Evolutionary conservation across 345 rosid species (phyloP), one percentile per base, ranked within the genome.

Genomic region (Eutrema heterophyllum): DNA sequence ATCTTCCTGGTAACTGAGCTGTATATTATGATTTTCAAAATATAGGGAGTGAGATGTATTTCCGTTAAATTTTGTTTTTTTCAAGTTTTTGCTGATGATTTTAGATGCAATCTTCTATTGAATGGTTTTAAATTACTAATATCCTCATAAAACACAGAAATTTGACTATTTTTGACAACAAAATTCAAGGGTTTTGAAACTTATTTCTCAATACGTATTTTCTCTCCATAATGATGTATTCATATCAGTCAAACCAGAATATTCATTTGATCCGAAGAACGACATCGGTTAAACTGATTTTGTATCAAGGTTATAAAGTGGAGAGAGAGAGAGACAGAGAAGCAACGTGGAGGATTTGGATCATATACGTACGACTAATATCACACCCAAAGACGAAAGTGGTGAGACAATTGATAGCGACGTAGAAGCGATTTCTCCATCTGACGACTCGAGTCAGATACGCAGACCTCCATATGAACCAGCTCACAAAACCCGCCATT

Each of bases 391-490:
- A 95, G 73, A 90, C 87, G 27, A 92, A 76, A 32, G 99, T 92
- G n/a, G 99, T 95, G 46, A 81, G 80, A 98, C 98, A 95, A 71
- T 95, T 95, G 59, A 90, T 84, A 3, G 96, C 97, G 5, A 95
- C 99, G 38, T 95, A 92, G 85, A 95, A 84, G 67, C 97, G 84
- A 84, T 95, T 95, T 81, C 99, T 87, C 98, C 98, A 95, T 88
- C 97, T 95, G 49, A 95, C n/a, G n/a, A 95, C 97, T 12, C 97
- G 96, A 0, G 97, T 95, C 51, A 95, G 88, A 80, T 95, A 95
- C 0, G 98, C 99, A n/a, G 99, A 95, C 24, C 97, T 90, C 99
- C 99, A 95, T 74, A 95, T 76, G 79, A 95, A 85, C 96, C 96
- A 95, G 76, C 99, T 92, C 43, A 54, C 8, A 58, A 95, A 92